Evolutionary conservation across 2,329 filamentous ascomycete species (phyloP).

Genomic region (Albophoma yamanashiensis): DNA sequence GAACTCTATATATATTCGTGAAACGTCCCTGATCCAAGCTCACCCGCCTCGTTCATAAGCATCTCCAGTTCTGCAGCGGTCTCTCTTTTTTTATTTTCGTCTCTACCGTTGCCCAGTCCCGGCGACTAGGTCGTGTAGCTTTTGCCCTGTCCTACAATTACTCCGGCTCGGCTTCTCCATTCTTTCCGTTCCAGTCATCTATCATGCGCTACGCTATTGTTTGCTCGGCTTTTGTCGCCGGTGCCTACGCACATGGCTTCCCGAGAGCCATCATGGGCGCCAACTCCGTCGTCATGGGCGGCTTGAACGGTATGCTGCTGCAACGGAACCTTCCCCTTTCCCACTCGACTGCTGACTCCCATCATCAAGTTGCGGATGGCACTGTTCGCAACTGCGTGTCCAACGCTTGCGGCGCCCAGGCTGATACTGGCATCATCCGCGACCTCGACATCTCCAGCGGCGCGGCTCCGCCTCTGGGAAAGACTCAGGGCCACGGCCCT

Average conservation of each 20-base stretch:
- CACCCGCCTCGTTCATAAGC: background rate
- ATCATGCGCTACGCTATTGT: constrained; percentile 20
- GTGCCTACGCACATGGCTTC: constrained; percentile 47
- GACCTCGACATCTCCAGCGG: constrained; percentile 42
- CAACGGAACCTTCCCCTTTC: background rate
- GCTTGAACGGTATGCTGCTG: constrained; percentile 26
- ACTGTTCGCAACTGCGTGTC: constrained; percentile 56
- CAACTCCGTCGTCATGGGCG: constrained; percentile 53
- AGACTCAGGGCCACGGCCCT: constrained; percentile 48
- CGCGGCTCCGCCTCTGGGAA: constrained; percentile 46
- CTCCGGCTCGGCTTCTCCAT: background rate
- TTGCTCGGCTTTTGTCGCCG: constrained; percentile 27
- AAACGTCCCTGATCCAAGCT: background rate
- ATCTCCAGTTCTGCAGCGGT: background rate
- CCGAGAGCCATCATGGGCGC: constrained; percentile 45
- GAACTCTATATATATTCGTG: background rate
- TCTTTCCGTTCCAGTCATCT: background rate
- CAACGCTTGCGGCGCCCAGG: constrained; percentile 52
- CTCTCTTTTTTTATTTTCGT: background rate
- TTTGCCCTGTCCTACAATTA: background rate
- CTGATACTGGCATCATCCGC: constrained; percentile 59
- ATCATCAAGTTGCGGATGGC: constrained; percentile 42
- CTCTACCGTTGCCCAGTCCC: constrained; percentile 1
- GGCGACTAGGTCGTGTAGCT: background rate
- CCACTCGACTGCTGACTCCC: background rate